A percentile compares a stretch with the other conserved stretches of the same genome.
Evolutionary conservation across 495 filamentous ascomycete species (phyloP).

Genomic region (Aspergillus affinis): DNA sequence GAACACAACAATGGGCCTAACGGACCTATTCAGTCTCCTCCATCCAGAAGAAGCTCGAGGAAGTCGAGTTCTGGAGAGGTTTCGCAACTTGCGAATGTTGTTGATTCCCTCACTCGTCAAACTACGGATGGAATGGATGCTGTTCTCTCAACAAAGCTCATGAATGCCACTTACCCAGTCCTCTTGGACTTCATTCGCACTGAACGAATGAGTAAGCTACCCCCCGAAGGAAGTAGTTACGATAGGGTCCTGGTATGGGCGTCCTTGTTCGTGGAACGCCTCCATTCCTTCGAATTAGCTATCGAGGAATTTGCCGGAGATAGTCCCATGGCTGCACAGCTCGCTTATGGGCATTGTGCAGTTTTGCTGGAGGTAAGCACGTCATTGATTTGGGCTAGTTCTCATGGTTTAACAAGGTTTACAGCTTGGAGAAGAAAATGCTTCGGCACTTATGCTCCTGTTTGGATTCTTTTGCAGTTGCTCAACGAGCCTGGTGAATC

Average conservation of each 20-base stretch:
- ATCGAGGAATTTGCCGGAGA: slow-evolving; percentile 35
- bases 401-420: neutral
- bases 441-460: slow-evolving; percentile 29
- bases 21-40: neutral
- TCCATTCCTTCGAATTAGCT: slow-evolving; percentile 34
- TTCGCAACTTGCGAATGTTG: neutral
- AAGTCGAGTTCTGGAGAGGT: neutral
- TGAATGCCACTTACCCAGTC: neutral
- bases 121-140: neutral
- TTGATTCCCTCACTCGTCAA: neutral
- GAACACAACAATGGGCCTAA: neutral
- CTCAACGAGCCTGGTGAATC: slow-evolving; percentile 32
- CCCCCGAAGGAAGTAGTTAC: slow-evolving; percentile 39
- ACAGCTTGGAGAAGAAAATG: slow-evolving; percentile 38
- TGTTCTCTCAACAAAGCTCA: neutral
- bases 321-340: slow-evolving; percentile 36
- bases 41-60: neutral
- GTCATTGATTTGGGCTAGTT: too few relatives aligned
- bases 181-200: slow-evolving; percentile 28
- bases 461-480: slow-evolving; percentile 40
- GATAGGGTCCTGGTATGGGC: slow-evolving; percentile 41
- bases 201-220: slow-evolving; percentile 38
- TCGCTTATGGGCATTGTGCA: slow-evolving; percentile 37
- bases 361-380: slow-evolving; percentile 34
- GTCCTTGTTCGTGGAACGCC: slow-evolving; percentile 13